A percentile compares a stretch with the other conserved stretches of the same genome.
Evolutionary conservation across 1,139 yeast species (phyloP).

Genomic region (Debaryomyces singareniensis): DNA sequence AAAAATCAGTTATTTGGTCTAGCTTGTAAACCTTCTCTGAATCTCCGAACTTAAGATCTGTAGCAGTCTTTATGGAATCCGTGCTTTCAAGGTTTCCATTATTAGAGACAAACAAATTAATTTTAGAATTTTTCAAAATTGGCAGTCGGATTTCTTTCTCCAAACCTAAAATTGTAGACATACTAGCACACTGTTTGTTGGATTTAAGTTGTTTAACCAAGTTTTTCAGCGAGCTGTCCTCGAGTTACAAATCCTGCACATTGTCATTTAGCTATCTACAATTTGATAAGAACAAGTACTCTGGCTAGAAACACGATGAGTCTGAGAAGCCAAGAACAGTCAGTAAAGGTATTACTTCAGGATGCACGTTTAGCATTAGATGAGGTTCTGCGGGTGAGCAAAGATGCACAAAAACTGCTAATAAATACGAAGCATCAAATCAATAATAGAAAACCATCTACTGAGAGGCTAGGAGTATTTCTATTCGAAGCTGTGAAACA

Average conservation of each 20-base stretch:
- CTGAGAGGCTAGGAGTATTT: slow-evolving; percentile 13
- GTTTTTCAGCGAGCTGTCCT: no score
- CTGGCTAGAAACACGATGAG: no score
- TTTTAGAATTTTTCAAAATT: no score
- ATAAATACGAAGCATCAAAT: slow-evolving; percentile 17
- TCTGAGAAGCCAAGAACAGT: background rate
- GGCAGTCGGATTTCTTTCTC: no score
- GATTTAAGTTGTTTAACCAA: no score
- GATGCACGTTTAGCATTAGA: slow-evolving; percentile 25
- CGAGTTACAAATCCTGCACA: no score
- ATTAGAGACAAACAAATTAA: no score
- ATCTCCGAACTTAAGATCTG: slow-evolving; percentile 26
- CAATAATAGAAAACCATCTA: slow-evolving; percentile 16
- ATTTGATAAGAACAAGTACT: no score
- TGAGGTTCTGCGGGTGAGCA: slow-evolving; percentile 25
- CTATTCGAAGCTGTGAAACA: slow-evolving; percentile 14
- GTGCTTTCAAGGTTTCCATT: no score
- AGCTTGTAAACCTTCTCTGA: slow-evolving; percentile 21
- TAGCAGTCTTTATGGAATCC: slow-evolving; percentile 30
- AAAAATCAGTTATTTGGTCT: slow-evolving; percentile 49
- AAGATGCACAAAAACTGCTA: slow-evolving; percentile 27
- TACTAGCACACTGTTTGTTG: no score
- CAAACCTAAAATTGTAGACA: no score
- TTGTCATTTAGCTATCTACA: no score
- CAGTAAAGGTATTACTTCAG: slow-evolving; percentile 5